A percentile compares a stretch with the other conserved stretches of the same genome.
Conservation (phyloP, 371 early-diverging fungal genomes). For the Paraphysoderma sedebokerense region DNA sequence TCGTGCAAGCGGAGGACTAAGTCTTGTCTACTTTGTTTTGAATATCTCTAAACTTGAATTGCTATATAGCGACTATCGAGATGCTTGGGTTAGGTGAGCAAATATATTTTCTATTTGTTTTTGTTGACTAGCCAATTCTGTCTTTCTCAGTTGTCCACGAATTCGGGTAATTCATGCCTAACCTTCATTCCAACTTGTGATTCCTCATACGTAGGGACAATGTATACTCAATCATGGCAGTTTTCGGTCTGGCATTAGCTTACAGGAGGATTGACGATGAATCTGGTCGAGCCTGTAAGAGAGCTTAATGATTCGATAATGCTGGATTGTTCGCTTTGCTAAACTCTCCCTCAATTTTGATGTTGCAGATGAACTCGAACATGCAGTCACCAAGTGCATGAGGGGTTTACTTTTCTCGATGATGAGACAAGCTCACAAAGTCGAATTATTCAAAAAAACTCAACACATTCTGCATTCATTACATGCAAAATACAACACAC, state of each 20-base stretch:
- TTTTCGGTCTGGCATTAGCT: conserved; percentile 68
- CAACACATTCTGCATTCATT: conserved; percentile 49
- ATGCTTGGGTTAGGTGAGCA: conserved; percentile 76
- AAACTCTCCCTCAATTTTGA: background rate
- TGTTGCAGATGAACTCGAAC: conserved; percentile 61
- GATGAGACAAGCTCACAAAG: conserved; percentile 75
- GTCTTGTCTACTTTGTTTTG: no score
- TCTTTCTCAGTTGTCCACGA: background rate
- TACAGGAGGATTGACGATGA: conserved; percentile 70
- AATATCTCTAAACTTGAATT: background rate
- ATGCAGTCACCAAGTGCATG: conserved; percentile 69
- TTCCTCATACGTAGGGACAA: conserved; percentile 43
- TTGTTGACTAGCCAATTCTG: background rate
- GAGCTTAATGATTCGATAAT: background rate
- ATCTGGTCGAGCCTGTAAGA: conserved; percentile 61
- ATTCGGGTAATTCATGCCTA: no score
- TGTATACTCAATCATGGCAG: conserved; percentile 79
- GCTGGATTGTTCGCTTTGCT: background rate
- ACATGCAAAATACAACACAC: conserved; percentile 79
- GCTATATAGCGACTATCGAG: conserved; percentile 62
- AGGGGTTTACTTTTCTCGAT: conserved; percentile 64
- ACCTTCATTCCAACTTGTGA: background rate
- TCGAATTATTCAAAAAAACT: conserved; percentile 63
- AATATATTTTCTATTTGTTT: background rate
- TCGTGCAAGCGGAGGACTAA: no score